Evolutionary conservation across 371 early-diverging fungal genomes (phyloP).

Genomic region (Syncephalastrum sp.): DNA sequence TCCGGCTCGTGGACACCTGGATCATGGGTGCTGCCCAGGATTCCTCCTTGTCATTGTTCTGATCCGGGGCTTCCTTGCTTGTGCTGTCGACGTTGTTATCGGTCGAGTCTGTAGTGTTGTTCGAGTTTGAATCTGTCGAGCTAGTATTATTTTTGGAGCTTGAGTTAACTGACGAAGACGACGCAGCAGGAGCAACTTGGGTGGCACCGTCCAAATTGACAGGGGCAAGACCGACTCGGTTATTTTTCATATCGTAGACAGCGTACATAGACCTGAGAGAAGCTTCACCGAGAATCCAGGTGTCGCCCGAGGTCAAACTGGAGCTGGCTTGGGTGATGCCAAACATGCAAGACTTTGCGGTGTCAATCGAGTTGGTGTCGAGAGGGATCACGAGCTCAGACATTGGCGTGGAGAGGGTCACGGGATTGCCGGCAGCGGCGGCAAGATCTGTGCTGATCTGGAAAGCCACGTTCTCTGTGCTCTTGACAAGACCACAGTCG

Average conservation of each 20-base stretch:
- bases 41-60: not conserved
- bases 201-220: not conserved
- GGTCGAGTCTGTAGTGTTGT: conserved; percentile 1
- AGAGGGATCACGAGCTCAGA: conserved; percentile 26
- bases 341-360: conserved; percentile 27
- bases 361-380: conserved; percentile 17
- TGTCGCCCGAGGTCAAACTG: not conserved
- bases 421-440: not conserved
- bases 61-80: not conserved
- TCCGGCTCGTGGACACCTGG: not conserved
- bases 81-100: not conserved
- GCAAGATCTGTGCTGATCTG: conserved; percentile 12
- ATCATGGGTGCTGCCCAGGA: not conserved
- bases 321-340: conserved; percentile 21
- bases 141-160: not conserved
- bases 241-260: conserved; percentile 27
- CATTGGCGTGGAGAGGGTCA: conserved; percentile 23
- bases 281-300: conserved; percentile 34
- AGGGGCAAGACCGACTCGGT: conserved; percentile 30
- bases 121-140: not conserved
- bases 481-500: conserved; percentile 18
- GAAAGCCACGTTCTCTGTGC: conserved; percentile 12
- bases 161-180: not conserved
- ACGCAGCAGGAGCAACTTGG: not conserved
- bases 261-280: conserved; percentile 28